Percentiles rank a stretch among this genome's conserved stretches.
phyloP scores from a whole-genome alignment of 1,284 basidiomycete genomes.

The Polyporus tsugae region DNA sequence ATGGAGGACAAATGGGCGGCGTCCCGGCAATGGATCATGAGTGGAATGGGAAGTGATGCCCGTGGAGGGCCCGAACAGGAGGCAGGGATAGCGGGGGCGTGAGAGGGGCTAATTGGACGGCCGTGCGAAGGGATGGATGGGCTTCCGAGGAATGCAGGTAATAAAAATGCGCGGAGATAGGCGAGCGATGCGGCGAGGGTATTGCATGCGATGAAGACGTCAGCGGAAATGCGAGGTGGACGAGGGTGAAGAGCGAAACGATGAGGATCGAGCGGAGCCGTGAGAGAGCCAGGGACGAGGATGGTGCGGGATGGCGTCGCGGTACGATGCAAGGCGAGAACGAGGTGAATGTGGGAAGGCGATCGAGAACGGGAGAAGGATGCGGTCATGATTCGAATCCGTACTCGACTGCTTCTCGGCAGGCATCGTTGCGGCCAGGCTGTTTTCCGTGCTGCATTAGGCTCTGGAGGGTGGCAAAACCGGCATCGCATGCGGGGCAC shows the following conservation, averaged over 20 bases:
- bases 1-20: not conserved
- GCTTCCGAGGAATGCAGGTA: conserved; percentile 23
- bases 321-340: conserved; percentile 8
- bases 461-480: conserved; percentile 62
- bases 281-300: conserved; percentile 3
- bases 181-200: conserved; percentile 30
- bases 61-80: conserved; percentile 10
- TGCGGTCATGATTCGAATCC: conserved; percentile 61
- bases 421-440: conserved; percentile 66
- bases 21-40: not conserved
- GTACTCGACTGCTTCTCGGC: conserved; percentile 75
- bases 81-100: conserved; percentile 7
- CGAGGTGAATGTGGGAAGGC: conserved; percentile 11
- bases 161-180: conserved; percentile 33
- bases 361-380: not conserved
- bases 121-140: conserved; percentile 11
- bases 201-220: conserved; percentile 32
- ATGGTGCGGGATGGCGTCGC: conserved; percentile 1
- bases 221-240: conserved; percentile 29
- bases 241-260: conserved; percentile 25
- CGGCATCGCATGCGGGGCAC: conserved; percentile 77
- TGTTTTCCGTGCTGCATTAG: conserved; percentile 66
- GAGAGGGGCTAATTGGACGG: not conserved
- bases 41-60: not conserved
- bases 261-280: conserved; percentile 21